phyloP scores from a whole-genome alignment of 805 yeast genomes.

The Ogataea henricii region DNA sequence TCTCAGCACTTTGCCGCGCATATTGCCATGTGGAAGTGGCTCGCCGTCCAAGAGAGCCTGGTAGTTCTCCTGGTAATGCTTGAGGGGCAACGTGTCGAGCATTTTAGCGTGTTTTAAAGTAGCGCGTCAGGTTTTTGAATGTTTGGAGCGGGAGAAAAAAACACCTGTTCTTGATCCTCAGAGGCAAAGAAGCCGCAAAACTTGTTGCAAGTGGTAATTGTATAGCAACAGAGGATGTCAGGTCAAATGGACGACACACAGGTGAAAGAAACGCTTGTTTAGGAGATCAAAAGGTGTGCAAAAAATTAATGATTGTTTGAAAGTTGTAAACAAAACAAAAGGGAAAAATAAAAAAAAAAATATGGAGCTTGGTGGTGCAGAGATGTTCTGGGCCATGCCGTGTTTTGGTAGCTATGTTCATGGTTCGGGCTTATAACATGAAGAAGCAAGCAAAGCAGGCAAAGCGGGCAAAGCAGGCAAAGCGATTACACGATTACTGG shows the following conservation, averaged over 20 bases:
- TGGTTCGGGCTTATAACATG: too few species aligned
- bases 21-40: conserved; percentile 34
- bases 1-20: conserved; percentile 30
- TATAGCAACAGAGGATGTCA: not conserved
- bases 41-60: conserved; percentile 27
- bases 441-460: too few species aligned
- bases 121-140: conserved; percentile 1
- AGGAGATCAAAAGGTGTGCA: not conserved
- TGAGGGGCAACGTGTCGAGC: conserved; percentile 32
- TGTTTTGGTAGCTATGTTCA: too few species aligned
- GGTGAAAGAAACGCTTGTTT: too few species aligned
- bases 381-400: not conserved
- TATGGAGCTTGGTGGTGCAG: not conserved
- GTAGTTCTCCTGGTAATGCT: conserved; percentile 32
- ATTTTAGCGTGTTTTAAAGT: conserved; percentile 13
- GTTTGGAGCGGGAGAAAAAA: too few species aligned
- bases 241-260: not conserved
- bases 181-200: not conserved
- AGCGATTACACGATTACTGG: too few species aligned
- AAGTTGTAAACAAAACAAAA: conserved; percentile 7
- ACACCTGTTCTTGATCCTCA: too few species aligned
- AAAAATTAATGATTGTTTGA: not conserved
- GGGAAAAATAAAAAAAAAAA: not conserved
- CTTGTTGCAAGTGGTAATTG: not conserved
- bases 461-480: too few species aligned